phyloP scores from a whole-genome alignment of 2,329 filamentous ascomycete species.

The Penicillium glabrum region DNA sequence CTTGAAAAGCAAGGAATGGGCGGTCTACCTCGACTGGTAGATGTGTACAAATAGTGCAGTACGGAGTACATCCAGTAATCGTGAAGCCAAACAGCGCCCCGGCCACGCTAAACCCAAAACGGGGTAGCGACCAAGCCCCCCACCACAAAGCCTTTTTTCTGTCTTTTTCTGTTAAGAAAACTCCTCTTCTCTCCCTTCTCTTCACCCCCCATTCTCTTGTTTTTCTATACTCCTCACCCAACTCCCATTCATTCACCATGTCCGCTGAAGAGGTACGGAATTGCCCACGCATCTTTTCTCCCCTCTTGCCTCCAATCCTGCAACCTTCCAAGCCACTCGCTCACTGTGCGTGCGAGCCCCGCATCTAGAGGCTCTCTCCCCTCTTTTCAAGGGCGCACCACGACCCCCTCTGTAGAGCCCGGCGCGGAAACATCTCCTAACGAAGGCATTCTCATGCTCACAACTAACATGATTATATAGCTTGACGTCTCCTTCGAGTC shows the following conservation, averaged over 20 bases:
- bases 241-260: slow-evolving; percentile 54
- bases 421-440: neutral
- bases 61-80: neutral
- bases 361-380: slow-evolving; percentile 26
- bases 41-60: neutral
- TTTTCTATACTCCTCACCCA: slow-evolving; percentile 20
- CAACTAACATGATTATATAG: slow-evolving; percentile 36
- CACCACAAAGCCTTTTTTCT: slow-evolving; percentile 34
- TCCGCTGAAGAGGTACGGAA: slow-evolving; percentile 63
- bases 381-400: slow-evolving; percentile 17
- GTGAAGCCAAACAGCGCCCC: slow-evolving; percentile 9
- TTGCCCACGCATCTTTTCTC: neutral
- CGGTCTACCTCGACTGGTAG: neutral
- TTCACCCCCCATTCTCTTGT: slow-evolving; percentile 23
- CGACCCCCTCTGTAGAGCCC: neutral
- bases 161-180: slow-evolving; percentile 15
- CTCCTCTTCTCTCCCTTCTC: slow-evolving; percentile 27
- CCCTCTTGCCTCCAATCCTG: slow-evolving; percentile 12
- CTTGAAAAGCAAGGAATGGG: neutral
- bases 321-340: slow-evolving; percentile 28
- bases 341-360: slow-evolving; percentile 26
- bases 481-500: slow-evolving; percentile 82
- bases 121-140: slow-evolving; percentile 32
- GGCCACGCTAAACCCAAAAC: slow-evolving; percentile 25
- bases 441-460: neutral